Conservation (phyloP, 1,139 yeast species). For the Geotrichum europaeum region DNA sequence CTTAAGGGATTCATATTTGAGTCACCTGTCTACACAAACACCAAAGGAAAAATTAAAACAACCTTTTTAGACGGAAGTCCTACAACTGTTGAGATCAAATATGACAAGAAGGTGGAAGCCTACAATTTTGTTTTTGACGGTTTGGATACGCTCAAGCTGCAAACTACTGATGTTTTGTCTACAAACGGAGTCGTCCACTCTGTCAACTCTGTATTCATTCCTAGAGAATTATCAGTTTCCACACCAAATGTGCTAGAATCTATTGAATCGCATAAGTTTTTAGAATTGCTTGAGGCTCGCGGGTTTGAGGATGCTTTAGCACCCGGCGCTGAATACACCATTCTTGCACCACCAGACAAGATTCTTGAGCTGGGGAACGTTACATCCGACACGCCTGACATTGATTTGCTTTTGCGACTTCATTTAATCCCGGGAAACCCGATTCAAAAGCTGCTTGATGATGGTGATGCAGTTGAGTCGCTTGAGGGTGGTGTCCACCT, state of each 20-base stretch:
- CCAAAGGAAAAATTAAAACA: constrained; percentile 30
- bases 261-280: constrained; percentile 40
- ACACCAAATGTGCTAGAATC: constrained; percentile 52
- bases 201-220: constrained; percentile 51
- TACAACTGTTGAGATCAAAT: constrained; percentile 29
- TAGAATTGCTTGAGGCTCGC: constrained; percentile 43
- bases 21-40: constrained; percentile 63
- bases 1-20: constrained; percentile 57
- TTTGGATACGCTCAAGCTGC: constrained; percentile 20
- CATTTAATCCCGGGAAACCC: constrained; percentile 63
- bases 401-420: constrained; percentile 54
- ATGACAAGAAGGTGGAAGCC: neutral
- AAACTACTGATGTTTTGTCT: constrained; percentile 64
- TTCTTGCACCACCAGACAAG: constrained; percentile 66
- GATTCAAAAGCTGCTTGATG: constrained; percentile 32
- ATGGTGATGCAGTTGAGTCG: constrained; percentile 37
- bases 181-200: constrained; percentile 85
- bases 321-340: constrained; percentile 43
- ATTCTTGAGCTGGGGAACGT: constrained; percentile 52
- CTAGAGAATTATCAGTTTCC: constrained; percentile 49
- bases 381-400: constrained; percentile 40
- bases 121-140: neutral
- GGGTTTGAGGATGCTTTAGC: constrained; percentile 35
- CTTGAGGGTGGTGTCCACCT: constrained; percentile 41
- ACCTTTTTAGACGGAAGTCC: constrained; percentile 35